Conservation (phyloP, 805 yeast species). For the Candida mattraensis region DNA sequence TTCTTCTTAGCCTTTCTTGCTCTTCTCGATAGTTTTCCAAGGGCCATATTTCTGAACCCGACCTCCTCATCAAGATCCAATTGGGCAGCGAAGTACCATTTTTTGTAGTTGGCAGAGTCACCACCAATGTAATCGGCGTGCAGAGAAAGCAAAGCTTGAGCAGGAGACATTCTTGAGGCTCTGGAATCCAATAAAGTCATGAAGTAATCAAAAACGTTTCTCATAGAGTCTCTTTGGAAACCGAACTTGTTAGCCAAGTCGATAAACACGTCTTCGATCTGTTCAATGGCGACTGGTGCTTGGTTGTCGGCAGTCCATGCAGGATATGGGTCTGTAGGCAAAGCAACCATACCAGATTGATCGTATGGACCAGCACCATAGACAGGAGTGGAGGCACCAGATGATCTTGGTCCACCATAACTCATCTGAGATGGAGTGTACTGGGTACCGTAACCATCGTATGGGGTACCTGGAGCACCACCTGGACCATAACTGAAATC, state of each 20-base stretch:
- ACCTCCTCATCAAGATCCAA: conserved; percentile 81
- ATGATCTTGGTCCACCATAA: conserved; percentile 81
- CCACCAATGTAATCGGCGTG: conserved; percentile 91
- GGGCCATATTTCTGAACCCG: conserved; percentile 78
- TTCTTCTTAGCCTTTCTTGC: conserved; percentile 80
- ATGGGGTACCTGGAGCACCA: conserved; percentile 62
- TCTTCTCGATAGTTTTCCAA: conserved; percentile 75
- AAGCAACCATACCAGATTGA: conserved; percentile 52
- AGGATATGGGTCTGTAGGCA: conserved; percentile 93
- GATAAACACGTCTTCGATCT: conserved; percentile 82
- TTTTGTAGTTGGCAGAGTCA: conserved; percentile 79
- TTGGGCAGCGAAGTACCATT: conserved; percentile 89
- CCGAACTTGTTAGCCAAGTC: conserved; percentile 83
- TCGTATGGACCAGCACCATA: conserved; percentile 40
- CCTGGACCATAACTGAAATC: conserved; percentile 65
- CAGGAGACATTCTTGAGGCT: conserved; percentile 86
- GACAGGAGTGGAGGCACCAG: conserved; percentile 94
- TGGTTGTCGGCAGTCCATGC: conserved; percentile 98
- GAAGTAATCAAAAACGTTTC: conserved; percentile 86
- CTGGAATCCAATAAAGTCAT: conserved; percentile 83
- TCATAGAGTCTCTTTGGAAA: conserved; percentile 90
- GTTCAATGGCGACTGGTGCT: conserved; percentile 81
- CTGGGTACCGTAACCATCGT: conserved; percentile 55
- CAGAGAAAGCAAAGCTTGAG: conserved; percentile 76
- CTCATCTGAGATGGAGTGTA: conserved; percentile 82